Conservation (phyloP, 257 asterid genomes). For the Anisodus tanguticus region DNA sequence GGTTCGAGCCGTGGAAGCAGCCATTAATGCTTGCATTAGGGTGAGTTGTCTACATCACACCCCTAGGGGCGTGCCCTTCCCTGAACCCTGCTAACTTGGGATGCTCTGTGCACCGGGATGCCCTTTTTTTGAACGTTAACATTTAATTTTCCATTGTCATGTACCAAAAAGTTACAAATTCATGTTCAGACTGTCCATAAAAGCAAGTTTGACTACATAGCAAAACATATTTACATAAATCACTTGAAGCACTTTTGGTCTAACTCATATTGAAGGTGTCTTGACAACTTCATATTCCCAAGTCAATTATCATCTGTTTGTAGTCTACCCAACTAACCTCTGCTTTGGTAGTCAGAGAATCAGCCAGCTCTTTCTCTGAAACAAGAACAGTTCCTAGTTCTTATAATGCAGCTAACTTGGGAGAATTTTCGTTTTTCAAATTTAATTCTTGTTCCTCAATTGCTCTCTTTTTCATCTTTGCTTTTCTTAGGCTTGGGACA, state of each 20-base stretch:
- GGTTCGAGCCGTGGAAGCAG: too few relatives aligned
- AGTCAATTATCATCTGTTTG: not conserved
- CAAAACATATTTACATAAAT: not conserved
- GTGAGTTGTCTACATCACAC: too few relatives aligned
- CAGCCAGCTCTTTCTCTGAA: slow-evolving; percentile 2
- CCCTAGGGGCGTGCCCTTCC: too few relatives aligned
- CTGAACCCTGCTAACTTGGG: too few relatives aligned
- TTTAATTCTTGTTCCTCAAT: slow-evolving; percentile 1
- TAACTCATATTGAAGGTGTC: not conserved
- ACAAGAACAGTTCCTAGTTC: not conserved
- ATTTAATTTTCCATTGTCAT: too few relatives aligned
- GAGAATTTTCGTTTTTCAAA: not conserved
- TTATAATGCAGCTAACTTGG: not conserved
- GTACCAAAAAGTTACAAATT: too few relatives aligned
- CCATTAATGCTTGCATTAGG: too few relatives aligned
- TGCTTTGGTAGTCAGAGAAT: not conserved
- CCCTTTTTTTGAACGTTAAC: too few relatives aligned
- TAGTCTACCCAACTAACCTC: slow-evolving; percentile 18
- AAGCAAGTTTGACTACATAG: too few relatives aligned
- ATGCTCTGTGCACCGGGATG: too few relatives aligned
- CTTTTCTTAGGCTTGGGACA: not conserved
- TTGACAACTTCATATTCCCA: not conserved
- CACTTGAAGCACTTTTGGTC: not conserved
- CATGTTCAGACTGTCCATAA: too few relatives aligned
- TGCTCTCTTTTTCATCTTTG: not conserved